These are phyloP conservation scores for Verbascum thapsus DNA, from an alignment of 257 asterid species.

Conservation along the genomic window DNA sequence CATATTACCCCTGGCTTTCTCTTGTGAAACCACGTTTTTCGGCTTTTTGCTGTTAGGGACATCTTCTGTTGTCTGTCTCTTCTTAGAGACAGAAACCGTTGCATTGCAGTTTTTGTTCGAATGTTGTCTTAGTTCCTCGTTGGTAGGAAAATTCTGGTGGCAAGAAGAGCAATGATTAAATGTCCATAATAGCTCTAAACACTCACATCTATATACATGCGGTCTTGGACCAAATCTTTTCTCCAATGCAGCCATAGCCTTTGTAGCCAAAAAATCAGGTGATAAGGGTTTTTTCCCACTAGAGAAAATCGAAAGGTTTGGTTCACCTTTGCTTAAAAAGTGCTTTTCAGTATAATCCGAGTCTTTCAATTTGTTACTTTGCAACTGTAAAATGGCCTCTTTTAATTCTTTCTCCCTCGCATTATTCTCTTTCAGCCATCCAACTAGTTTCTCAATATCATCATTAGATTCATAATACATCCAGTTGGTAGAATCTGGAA, in stretches of 20 bases:
- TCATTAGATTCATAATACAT: conserved; percentile 60
- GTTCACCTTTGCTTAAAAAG: conserved; percentile 36
- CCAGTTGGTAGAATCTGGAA: conserved; percentile 71
- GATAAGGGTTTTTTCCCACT: conserved; percentile 33
- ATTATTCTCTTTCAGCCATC: conserved; percentile 77
- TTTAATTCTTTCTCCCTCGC: conserved; percentile 72
- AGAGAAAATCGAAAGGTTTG: conserved; percentile 25
- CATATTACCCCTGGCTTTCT: conserved; percentile 33
- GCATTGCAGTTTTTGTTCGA: conserved; percentile 53
- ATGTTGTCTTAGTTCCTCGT: conserved; percentile 60
- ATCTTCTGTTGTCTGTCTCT: conserved; percentile 46
- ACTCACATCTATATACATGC: conserved; percentile 60
- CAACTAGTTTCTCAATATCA: conserved; percentile 64
- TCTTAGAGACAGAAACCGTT: conserved; percentile 38
- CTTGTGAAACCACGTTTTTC: conserved; percentile 39
- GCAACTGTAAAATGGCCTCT: conserved; percentile 71
- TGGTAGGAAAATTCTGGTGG: conserved; percentile 61
- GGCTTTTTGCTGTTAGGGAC: conserved; percentile 46
- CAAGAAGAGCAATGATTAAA: conserved; percentile 77
- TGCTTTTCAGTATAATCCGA: conserved; percentile 41
- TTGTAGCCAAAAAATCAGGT: conserved; percentile 50
- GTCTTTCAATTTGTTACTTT: conserved; percentile 46
- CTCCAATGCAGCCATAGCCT: conserved; percentile 62
- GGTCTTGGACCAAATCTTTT: conserved; percentile 49
- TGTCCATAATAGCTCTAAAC: conserved; percentile 80